Base-by-base conservation (phyloP, 2,329 filamentous ascomycete genomes). In the Colletotrichum sp. region DNA sequence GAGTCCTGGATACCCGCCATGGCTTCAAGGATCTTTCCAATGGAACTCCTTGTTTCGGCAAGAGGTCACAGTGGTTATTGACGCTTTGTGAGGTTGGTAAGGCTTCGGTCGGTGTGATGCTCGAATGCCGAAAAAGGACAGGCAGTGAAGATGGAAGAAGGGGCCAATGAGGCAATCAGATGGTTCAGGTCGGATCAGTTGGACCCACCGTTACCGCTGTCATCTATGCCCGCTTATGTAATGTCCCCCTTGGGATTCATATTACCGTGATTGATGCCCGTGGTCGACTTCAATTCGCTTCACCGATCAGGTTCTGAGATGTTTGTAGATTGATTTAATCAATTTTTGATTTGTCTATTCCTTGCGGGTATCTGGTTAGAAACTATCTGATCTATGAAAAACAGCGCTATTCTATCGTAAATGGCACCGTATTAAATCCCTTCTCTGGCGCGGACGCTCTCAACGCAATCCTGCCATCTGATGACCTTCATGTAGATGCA, bases 401-500 rank as follows among this genome's bases (percentile, higher is more conserved):
- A 60, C 8, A 16, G 6, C 44, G 62, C 74, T 60, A 3, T 65
- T 57, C 28, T 74, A 71, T 65, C 18, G 9, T 28, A 55, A 34
- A 34, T 52, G 18, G 2, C 30, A 34, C 24, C 24, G 1, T 10
- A 36, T 60, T 67, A 77, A 9, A 77, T 55, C 8, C 77, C 80
- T 73, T 84, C 82, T 73, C 80, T 79, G 68, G 77, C 34, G 62
- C 82, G 83, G 32, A 79, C 82, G 15, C 77, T 79, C 10, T 83
- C 80, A 1, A 83, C 83, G 39, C 82, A 84, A 71, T 82, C 79
- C 66, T 84, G 82, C 83, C 76, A 78, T 13, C 67, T 59, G 26
- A 78, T 71, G 15, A 62, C 39, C 68, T 81, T 84, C 81, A 85
- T 79, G 66, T 85, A 85, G 5, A 78, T 44, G n/a, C 79, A 80